Evolutionary conservation across 257 asterid genomes (phyloP).

Genomic region (Galeopsis tetrahit): DNA sequence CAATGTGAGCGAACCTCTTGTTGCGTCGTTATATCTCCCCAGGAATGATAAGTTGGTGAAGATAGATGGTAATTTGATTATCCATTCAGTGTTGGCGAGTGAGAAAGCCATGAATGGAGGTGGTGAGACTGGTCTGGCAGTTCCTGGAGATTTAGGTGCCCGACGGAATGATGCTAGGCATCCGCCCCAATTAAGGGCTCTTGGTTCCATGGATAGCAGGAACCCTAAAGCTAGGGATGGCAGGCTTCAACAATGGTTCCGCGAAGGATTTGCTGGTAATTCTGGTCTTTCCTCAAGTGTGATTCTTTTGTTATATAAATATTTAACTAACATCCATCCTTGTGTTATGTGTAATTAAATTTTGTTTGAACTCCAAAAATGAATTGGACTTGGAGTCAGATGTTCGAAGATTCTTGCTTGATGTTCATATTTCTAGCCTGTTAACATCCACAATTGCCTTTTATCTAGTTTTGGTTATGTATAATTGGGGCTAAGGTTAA

Average conservation of each 20-base stretch:
- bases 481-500: constrained; percentile 1
- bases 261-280: constrained; percentile 87
- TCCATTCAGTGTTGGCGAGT: constrained; percentile 71
- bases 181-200: constrained; percentile 54
- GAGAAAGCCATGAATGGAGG: constrained; percentile 59
- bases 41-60: constrained; percentile 69
- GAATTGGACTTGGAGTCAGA: neutral
- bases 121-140: constrained; percentile 63
- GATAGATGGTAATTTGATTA: constrained; percentile 72
- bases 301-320: neutral
- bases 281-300: constrained; percentile 8
- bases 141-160: constrained; percentile 51
- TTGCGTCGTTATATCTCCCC: constrained; percentile 68
- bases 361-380: constrained; percentile 2
- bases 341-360: neutral
- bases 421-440: constrained; percentile 4
- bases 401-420: neutral
- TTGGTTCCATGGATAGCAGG: constrained; percentile 56
- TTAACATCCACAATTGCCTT: neutral
- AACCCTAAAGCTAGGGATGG: constrained; percentile 64
- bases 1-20: constrained; percentile 61
- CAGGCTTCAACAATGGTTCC: constrained; percentile 86
- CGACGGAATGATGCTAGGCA: constrained; percentile 41
- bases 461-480: constrained; percentile 13
- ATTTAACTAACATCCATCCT: constrained; percentile 13